Conservation (phyloP, 2,329 filamentous ascomycete species). For the Zalaria sp. region DNA sequence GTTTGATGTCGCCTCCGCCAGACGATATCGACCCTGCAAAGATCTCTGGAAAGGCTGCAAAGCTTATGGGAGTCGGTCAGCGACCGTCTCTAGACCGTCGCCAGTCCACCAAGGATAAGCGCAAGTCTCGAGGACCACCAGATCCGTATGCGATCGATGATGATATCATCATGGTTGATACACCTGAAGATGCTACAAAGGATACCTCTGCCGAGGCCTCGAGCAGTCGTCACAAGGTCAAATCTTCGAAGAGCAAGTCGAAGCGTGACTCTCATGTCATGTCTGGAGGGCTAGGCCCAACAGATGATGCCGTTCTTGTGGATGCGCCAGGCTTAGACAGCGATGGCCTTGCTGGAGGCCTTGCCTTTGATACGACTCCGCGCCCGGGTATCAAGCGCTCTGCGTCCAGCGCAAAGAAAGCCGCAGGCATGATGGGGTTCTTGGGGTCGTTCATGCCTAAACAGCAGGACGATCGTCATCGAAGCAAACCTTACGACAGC, state of each 20-base stretch:
- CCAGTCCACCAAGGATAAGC: slow-evolving; percentile 34
- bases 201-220: slow-evolving; percentile 17
- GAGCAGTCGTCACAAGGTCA: slow-evolving; percentile 12
- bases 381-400: slow-evolving; percentile 44
- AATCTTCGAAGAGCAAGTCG: slow-evolving; percentile 21
- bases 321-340: slow-evolving; percentile 22
- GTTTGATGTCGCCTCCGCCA: slow-evolving; percentile 57
- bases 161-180: slow-evolving; percentile 42
- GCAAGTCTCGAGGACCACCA: slow-evolving; percentile 36
- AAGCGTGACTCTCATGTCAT: slow-evolving; percentile 24
- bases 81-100: slow-evolving; percentile 26
- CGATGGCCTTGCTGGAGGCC: slow-evolving; percentile 33
- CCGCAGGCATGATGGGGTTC: slow-evolving; percentile 40
- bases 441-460: slow-evolving; percentile 27
- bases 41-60: slow-evolving; percentile 62
- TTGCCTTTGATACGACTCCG: slow-evolving; percentile 32
- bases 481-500: slow-evolving; percentile 19
- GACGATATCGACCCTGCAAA: slow-evolving; percentile 38
- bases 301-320: slow-evolving; percentile 27
- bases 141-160: slow-evolving; percentile 52
- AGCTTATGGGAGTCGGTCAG: slow-evolving; percentile 48
- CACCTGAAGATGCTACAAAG: slow-evolving; percentile 24
- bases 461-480: slow-evolving; percentile 12
- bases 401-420: slow-evolving; percentile 45
- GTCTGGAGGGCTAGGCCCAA: slow-evolving; percentile 21